These are phyloP conservation scores for Diaporthe citrichinensis DNA, from an alignment of 2,329 filamentous ascomycete species.

Conservation along the genomic window DNA sequence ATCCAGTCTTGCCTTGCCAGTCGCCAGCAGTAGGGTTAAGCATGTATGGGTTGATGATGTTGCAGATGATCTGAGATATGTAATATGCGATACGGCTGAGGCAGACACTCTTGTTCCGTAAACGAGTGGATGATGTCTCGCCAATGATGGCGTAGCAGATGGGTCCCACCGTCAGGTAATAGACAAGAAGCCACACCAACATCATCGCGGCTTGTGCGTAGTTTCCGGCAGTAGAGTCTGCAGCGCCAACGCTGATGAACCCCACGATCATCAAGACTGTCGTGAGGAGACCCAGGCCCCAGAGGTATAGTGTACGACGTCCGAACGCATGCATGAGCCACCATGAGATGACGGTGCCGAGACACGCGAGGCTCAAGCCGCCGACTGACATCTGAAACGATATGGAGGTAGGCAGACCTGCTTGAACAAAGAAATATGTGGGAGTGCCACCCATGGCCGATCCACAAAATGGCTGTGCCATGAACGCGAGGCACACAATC, in stretches of 20 bases:
- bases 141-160: neutral
- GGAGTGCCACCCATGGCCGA: constrained; percentile 46
- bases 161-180: neutral
- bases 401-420: neutral
- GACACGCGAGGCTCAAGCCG: neutral
- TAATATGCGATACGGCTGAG: no score
- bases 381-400: neutral
- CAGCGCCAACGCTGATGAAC: neutral
- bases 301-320: neutral
- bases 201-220: neutral
- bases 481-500: constrained; percentile 53
- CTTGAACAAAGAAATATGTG: neutral
- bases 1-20: no score
- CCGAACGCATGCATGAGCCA: neutral
- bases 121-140: no score
- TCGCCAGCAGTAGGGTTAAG: no score
- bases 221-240: neutral
- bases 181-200: neutral
- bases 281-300: neutral
- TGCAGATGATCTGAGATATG: no score
- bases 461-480: neutral
- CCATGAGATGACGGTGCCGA: neutral
- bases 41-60: no score
- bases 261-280: neutral
- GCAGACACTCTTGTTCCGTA: no score